These are phyloP conservation scores for Wickerhamiella azyma DNA, from an alignment of 805 yeast genomes.

Conservation along the genomic window DNA sequence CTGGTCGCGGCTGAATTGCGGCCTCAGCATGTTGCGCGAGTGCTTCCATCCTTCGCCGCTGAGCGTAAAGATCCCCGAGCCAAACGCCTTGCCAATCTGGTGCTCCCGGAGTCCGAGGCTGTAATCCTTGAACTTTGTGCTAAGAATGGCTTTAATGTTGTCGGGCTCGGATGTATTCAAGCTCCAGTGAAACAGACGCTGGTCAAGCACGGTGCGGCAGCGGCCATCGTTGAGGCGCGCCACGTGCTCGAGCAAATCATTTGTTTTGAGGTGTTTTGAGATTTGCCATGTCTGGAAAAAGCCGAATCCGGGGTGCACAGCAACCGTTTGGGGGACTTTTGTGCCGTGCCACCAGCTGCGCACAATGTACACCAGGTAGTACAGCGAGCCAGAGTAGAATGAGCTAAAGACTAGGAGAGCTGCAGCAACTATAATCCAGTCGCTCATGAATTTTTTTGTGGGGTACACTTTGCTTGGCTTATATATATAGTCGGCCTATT, in stretches of 20 bases:
- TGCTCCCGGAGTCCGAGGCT: slow-evolving; percentile 20
- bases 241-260: neutral
- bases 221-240: neutral
- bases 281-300: neutral
- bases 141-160: slow-evolving; percentile 23
- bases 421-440: neutral
- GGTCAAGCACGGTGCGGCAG: slow-evolving; percentile 7
- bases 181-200: slow-evolving; percentile 26
- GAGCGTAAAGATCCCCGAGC: slow-evolving; percentile 25
- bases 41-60: slow-evolving; percentile 26
- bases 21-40: slow-evolving; percentile 24
- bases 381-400: neutral
- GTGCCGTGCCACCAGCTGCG: neutral
- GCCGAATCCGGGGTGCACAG: neutral
- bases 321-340: neutral
- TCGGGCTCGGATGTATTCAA: slow-evolving; percentile 22
- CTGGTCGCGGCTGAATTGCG: slow-evolving; percentile 16
- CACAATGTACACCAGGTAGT: neutral
- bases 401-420: neutral
- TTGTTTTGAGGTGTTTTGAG: neutral
- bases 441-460: too few relatives aligned
- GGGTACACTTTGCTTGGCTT: too few relatives aligned
- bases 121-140: slow-evolving; percentile 24
- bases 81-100: slow-evolving; percentile 18
- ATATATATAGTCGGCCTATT: too few relatives aligned